phyloP scores from a whole-genome alignment of 1,284 basidiomycete genomes.

The Apiotrichum mycotoxinovorans region DNA sequence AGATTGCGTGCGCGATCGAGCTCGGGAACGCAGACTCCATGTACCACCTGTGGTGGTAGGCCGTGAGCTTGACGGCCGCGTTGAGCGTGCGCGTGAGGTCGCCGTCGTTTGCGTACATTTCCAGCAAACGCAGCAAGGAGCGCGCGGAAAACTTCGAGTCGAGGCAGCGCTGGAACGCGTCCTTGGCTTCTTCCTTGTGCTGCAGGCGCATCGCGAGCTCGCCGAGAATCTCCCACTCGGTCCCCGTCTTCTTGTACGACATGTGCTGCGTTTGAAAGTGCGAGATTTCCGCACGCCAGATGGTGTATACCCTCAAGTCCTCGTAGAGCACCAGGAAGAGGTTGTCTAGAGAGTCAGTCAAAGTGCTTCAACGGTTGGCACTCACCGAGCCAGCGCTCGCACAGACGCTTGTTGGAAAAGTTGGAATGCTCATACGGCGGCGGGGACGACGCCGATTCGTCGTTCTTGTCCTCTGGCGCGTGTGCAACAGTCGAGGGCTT shows the following conservation, averaged over 20 bases:
- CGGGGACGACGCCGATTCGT: constrained; percentile 18
- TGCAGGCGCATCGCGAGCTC: constrained; percentile 87
- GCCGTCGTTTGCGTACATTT: constrained; percentile 89
- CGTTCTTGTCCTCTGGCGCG: constrained; percentile 48
- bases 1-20: constrained; percentile 80
- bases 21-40: constrained; percentile 85
- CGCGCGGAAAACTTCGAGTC: constrained; percentile 85
- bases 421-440: constrained; percentile 62
- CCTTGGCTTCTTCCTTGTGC: constrained; percentile 96
- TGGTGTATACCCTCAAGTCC: constrained; percentile 98
- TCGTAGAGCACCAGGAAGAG: constrained; percentile 98
- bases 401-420: constrained; percentile 93
- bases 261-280: constrained; percentile 96
- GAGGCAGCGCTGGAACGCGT: constrained; percentile 91
- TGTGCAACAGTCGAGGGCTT: constrained; percentile 49
- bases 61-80: constrained; percentile 84
- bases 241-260: constrained; percentile 90
- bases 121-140: constrained; percentile 86
- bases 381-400: constrained; percentile 85
- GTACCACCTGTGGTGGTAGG: constrained; percentile 72
- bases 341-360: constrained; percentile 57
- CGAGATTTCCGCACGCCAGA: constrained; percentile 97
- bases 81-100: constrained; percentile 87
- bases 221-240: constrained; percentile 98
- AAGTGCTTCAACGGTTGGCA: not conserved